These are phyloP conservation scores for Yamadazyma akitaensis DNA, from an alignment of 805 yeast genomes.

Conservation along the genomic window DNA sequence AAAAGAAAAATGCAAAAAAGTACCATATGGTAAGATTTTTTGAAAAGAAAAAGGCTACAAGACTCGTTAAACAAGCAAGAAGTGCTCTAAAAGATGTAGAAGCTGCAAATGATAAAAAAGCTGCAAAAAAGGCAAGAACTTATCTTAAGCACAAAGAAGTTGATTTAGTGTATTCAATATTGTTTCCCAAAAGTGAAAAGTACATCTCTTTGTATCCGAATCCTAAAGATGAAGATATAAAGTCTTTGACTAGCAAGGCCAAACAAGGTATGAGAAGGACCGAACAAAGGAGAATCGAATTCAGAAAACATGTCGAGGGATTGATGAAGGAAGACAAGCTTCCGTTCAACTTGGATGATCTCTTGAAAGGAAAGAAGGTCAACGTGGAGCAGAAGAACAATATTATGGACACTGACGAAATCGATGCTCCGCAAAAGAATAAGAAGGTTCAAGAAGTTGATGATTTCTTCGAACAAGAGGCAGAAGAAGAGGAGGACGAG, in stretches of 20 bases:
- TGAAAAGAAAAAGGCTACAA: slow-evolving; percentile 79
- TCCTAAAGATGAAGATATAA: slow-evolving; percentile 24
- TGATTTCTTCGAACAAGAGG: slow-evolving; percentile 39
- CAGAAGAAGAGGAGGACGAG: slow-evolving; percentile 1
- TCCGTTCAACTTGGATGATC: slow-evolving; percentile 50
- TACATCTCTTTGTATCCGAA: slow-evolving; percentile 75
- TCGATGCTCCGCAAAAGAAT: slow-evolving; percentile 43
- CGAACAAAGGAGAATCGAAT: slow-evolving; percentile 42
- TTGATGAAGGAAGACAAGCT: slow-evolving; percentile 52
- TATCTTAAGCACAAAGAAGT: slow-evolving; percentile 54
- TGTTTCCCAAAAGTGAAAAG: slow-evolving; percentile 76
- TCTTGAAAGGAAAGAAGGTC: slow-evolving; percentile 35
- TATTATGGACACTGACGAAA: slow-evolving; percentile 23
- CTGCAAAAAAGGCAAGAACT: slow-evolving; percentile 44
- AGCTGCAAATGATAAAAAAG: slow-evolving; percentile 32
- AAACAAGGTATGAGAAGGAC: slow-evolving; percentile 42
- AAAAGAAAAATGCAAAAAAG: slow-evolving; percentile 57
- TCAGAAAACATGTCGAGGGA: slow-evolving; percentile 47
- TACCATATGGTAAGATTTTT: slow-evolving; percentile 94
- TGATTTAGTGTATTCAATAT: slow-evolving; percentile 70
- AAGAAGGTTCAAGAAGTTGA: slow-evolving; percentile 28
- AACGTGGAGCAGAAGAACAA: slow-evolving; percentile 16
- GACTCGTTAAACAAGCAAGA: slow-evolving; percentile 58
- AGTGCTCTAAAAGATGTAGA: slow-evolving; percentile 35
- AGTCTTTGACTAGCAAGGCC: slow-evolving; percentile 30